These are phyloP conservation scores for Penicillium crustosum DNA, from an alignment of 2,329 filamentous ascomycete genomes.

Conservation along the genomic window DNA sequence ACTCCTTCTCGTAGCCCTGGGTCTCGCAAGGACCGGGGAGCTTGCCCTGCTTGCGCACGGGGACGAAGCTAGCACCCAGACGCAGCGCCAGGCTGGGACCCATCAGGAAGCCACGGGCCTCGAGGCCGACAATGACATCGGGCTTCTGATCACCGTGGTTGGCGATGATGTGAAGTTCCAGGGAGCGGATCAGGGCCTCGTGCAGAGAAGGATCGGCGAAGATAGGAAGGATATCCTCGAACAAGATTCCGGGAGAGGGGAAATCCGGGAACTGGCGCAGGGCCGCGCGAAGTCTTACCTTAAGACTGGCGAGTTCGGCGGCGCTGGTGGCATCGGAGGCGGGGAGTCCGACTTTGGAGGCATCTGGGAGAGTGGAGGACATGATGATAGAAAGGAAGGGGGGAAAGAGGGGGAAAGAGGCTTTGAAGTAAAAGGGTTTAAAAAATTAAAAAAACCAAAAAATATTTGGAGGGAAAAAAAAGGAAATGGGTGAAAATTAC, in stretches of 20 bases:
- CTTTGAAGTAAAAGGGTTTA: conserved; percentile 18
- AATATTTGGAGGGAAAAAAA: conserved; percentile 18
- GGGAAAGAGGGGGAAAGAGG: conserved; percentile 17
- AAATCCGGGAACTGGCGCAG: conserved; percentile 90
- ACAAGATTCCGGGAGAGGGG: conserved; percentile 86
- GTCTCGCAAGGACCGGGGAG: conserved; percentile 85
- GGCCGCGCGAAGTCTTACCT: conserved; percentile 65
- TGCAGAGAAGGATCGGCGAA: conserved; percentile 78
- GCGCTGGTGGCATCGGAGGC: conserved; percentile 48
- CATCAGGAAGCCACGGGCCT: conserved; percentile 93
- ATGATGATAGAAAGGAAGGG: conserved; percentile 33
- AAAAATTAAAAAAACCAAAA: conserved; percentile 22
- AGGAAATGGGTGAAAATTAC: conserved; percentile 10
- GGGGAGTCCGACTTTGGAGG: conserved; percentile 45
- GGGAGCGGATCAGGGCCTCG: conserved; percentile 73
- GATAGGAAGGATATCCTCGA: conserved; percentile 96
- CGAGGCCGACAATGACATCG: conserved; percentile 89
- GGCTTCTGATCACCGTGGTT: conserved; percentile 64
- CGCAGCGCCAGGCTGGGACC: conserved; percentile 83
- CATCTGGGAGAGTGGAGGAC: conserved; percentile 42
- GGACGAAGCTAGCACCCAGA: conserved; percentile 82
- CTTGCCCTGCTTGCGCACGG: conserved; percentile 94
- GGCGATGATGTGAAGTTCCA: conserved; percentile 76
- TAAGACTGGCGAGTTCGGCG: conserved; percentile 62
- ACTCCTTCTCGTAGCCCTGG: conserved; percentile 90